Base-by-base conservation (phyloP, 2,329 filamentous ascomycete species). In the Colletotrichum trifolii region DNA sequence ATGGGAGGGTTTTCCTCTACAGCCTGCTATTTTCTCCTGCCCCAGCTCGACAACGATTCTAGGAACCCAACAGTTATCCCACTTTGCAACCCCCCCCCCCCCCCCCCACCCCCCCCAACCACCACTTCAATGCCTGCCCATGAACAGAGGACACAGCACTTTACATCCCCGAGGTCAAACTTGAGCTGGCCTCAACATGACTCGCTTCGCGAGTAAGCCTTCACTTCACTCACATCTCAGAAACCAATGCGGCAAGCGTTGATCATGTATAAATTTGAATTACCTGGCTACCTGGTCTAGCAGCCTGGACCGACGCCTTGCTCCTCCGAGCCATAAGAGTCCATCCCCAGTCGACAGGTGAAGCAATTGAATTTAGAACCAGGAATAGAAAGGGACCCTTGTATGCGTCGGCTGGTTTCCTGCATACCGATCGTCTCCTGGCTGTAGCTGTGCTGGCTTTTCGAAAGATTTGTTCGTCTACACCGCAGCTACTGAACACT, bases 201-300 rank as follows among this genome's bases (percentile, higher is more conserved):
- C 54, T 33, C 36, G 34, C 40, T 45, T 9, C 8, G 13, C 2
- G 6, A 46, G 15, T 15, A 10, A 33, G 10, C 15, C 34, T 12
- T 13, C 2, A 36, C 15, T 10, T 39, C 4, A 33, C 6, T 46
- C 45, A 42, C 13, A 13, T 13, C 8, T n/a, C 11, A 38, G 9
- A 6, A 17, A 47, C 5, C 33, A n/a, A 33, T 1, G 40, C 39
- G 46, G 47, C 52, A 25, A 25, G 25, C 25, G 25, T 25, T 25
- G 25, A 25, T 25, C 25, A 63, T 42, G 10, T 48, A 25, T 35
- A 57, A 56, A 66, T 47, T 63, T 63, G 59, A 43, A 66, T 63
- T 66, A 66, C 40, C 53, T 39, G 59, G 63, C 53, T 57, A 53
- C 58, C 58, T 48, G 59, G 58, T 47, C 63, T 66, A 53, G 63